Conservation (phyloP, 768 basidiomycete species). For the Hortiboletus campestris region DNA sequence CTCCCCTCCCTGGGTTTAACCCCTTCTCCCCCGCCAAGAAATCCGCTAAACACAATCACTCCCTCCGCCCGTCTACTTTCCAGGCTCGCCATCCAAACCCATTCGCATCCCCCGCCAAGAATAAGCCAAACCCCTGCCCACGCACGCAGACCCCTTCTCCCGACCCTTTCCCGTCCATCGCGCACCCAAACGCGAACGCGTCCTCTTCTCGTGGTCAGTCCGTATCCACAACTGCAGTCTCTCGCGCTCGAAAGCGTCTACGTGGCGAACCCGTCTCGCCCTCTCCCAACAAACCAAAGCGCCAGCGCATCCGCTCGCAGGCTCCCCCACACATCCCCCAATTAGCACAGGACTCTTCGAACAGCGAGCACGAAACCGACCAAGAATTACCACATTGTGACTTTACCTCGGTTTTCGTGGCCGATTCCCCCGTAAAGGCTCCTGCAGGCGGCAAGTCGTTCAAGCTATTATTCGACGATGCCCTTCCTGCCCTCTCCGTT, state of each 20-base stretch:
- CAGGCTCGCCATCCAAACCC: conserved; percentile 36
- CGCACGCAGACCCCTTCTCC: conserved; percentile 33
- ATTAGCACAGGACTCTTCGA: conserved; percentile 21
- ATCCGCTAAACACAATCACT: conserved; percentile 1
- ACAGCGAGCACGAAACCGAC: conserved; percentile 39
- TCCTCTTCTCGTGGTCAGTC: conserved; percentile 19
- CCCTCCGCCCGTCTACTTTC: conserved; percentile 13
- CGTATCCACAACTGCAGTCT: conserved; percentile 44
- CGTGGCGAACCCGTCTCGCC: conserved; percentile 83
- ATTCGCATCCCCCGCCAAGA: conserved; percentile 44
- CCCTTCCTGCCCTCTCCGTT: conserved; percentile 25
- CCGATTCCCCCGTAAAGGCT: conserved; percentile 70
- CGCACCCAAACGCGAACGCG: conserved; percentile 7
- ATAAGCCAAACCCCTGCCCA: conserved; percentile 27
- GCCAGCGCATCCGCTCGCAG: conserved; percentile 52
- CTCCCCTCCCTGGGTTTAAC: conserved; percentile 59
- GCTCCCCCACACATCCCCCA: conserved; percentile 34
- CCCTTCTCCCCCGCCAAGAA: conserved; percentile 80
- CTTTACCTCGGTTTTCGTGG: conserved; percentile 52
- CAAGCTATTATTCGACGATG: conserved; percentile 65
- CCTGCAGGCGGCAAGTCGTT: conserved; percentile 58
- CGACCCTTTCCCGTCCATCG: conserved; percentile 42
- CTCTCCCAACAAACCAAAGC: conserved; percentile 76
- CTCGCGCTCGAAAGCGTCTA: conserved; percentile 74
- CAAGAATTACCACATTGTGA: conserved; percentile 28